phyloP scores from a whole-genome alignment of 176 grass and related monocot genomes.

The Ampelocalamus luodianensis region DNA sequence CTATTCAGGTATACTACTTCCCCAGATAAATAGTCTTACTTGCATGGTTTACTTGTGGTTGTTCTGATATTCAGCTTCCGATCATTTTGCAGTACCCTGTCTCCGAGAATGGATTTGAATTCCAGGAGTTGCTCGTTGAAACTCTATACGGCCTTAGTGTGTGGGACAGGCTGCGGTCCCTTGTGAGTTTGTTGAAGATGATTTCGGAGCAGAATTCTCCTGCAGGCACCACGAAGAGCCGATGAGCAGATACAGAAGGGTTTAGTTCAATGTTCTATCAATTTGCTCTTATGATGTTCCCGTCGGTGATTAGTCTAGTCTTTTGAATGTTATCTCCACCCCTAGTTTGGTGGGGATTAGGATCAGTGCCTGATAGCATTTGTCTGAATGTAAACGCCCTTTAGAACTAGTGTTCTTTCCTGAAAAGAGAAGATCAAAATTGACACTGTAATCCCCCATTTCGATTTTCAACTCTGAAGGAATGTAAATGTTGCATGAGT shows the following conservation, averaged over 20 bases:
- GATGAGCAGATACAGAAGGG: slow-evolving; percentile 22
- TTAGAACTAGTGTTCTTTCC: not conserved
- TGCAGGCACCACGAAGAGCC: slow-evolving; percentile 45
- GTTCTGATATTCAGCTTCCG: slow-evolving; percentile 26
- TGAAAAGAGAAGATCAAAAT: not conserved
- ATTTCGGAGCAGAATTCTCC: slow-evolving; percentile 69
- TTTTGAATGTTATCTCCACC: not conserved
- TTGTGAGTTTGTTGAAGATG: slow-evolving; percentile 76
- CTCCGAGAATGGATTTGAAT: slow-evolving; percentile 83
- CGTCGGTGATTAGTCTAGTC: not conserved
- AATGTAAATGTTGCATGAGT: not conserved
- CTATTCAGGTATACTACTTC: slow-evolving; percentile 76
- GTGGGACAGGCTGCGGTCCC: slow-evolving; percentile 84
- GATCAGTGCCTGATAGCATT: not conserved
- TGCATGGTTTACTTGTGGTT: slow-evolving; percentile 6
- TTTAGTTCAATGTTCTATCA: not conserved
- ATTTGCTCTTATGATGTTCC: not conserved
- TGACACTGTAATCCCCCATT: not conserved
- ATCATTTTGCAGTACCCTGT: slow-evolving; percentile 75
- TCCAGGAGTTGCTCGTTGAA: slow-evolving; percentile 85
- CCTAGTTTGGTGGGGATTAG: slow-evolving; percentile 7
- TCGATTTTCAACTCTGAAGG: not conserved
- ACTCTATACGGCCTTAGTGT: slow-evolving; percentile 80
- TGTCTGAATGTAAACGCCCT: not conserved
- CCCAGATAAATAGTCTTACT: not conserved